A percentile compares a stretch with the other conserved stretches of the same genome.
Evolutionary conservation across 2,329 filamentous ascomycete genomes (phyloP).

Genomic region (Sporothrix mexicana): DNA sequence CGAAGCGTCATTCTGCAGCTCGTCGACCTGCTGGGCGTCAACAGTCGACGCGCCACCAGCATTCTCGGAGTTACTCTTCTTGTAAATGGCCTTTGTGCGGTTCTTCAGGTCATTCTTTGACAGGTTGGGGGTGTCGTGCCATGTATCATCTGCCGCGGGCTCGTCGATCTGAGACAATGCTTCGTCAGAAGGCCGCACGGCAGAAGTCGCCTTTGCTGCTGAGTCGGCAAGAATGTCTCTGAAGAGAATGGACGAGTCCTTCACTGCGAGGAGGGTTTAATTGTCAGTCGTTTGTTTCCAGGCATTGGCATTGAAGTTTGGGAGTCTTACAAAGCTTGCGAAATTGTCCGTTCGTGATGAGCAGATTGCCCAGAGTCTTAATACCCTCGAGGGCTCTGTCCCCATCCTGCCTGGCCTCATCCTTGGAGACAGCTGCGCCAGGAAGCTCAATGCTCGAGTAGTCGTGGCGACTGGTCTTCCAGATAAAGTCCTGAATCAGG

Average conservation of each 20-base stretch:
- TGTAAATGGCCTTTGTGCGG: conserved; percentile 68
- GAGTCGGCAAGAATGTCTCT: conserved; percentile 93
- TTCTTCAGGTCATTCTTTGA: conserved; percentile 72
- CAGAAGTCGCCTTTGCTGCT: conserved; percentile 76
- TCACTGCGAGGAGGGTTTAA: conserved; percentile 54
- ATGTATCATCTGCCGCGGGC: conserved; percentile 89
- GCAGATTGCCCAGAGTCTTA: conserved; percentile 82
- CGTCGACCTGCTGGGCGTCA: conserved; percentile 64
- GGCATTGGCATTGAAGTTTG: neutral
- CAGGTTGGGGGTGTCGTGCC: conserved; percentile 85
- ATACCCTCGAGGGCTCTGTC: conserved; percentile 83
- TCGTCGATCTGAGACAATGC: conserved; percentile 76
- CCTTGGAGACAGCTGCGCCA: conserved; percentile 73
- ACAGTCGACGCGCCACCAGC: conserved; percentile 48
- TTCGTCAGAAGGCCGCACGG: conserved; percentile 78
- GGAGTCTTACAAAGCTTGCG: conserved; percentile 76
- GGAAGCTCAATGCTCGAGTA: conserved; percentile 67
- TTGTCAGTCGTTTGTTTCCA: neutral
- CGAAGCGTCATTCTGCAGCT: conserved; percentile 58
- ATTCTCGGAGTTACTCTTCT: conserved; percentile 52
- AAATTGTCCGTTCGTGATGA: conserved; percentile 97
- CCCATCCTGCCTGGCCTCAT: conserved; percentile 79
- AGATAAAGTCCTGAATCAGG: conserved; percentile 94
- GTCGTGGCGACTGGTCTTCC: conserved; percentile 81
- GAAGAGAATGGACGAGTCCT: conserved; percentile 78